Conservation (phyloP, 345 rosid species). For the Limnanthes douglasii region DNA sequence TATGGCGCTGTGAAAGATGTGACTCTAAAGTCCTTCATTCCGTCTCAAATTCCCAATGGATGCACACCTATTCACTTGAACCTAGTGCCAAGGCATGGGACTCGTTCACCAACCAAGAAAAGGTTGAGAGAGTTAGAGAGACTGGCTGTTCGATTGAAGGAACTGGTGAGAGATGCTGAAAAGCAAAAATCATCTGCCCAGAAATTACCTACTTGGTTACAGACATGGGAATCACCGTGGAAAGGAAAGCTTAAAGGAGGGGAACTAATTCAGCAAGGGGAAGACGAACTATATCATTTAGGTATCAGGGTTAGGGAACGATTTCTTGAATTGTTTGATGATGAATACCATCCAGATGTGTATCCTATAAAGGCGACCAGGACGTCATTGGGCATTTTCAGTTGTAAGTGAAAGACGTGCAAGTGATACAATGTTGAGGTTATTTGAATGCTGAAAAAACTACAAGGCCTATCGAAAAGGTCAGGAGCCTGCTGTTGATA, state of each 20-base stretch:
- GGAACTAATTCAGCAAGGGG: constrained; percentile 59
- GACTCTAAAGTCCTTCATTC: constrained; percentile 14
- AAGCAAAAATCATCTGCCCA: constrained; percentile 20
- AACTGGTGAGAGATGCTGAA: constrained; percentile 43
- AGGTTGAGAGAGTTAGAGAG: constrained; percentile 56
- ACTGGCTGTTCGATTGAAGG: constrained; percentile 46
- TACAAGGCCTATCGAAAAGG: constrained; percentile 64
- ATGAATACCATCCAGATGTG: constrained; percentile 80
- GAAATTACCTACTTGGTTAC: constrained; percentile 59
- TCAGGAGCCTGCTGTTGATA: constrained; percentile 55
- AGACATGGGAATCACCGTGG: constrained; percentile 76
- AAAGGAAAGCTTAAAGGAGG: constrained; percentile 74
- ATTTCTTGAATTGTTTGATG: constrained; percentile 55
- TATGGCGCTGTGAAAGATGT: constrained; percentile 49
- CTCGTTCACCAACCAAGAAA: constrained; percentile 91
- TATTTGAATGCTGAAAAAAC: constrained; percentile 69
- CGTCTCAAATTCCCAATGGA: constrained; percentile 32
- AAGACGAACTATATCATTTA: constrained; percentile 62
- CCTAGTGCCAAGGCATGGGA: constrained; percentile 99
- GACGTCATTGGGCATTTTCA: constrained; percentile 62
- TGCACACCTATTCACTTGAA: constrained; percentile 82
- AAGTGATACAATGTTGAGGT: constrained; percentile 68
- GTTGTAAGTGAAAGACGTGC: constrained; percentile 91
- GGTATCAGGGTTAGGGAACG: constrained; percentile 62
- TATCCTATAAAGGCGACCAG: constrained; percentile 64